phyloP scores from a whole-genome alignment of 2,329 filamentous ascomycete species.

The Diaporthe longicolla region DNA sequence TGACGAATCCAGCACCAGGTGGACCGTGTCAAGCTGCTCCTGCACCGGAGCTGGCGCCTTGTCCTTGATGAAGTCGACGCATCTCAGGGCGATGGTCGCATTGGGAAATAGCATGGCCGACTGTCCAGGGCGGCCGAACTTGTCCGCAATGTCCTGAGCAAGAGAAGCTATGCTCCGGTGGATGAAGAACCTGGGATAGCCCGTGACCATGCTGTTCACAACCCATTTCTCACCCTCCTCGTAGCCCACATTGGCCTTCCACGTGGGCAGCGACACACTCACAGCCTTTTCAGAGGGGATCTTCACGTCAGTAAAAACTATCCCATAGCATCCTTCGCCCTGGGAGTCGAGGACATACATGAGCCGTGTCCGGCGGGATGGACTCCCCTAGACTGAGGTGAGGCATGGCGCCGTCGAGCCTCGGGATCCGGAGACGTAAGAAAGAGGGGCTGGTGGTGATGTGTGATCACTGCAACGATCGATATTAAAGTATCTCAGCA shows the following conservation, averaged over 20 bases:
- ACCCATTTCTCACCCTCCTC: conserved; percentile 94
- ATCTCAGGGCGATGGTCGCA: conserved; percentile 76
- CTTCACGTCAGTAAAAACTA: background rate
- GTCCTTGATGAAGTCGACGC: conserved; percentile 78
- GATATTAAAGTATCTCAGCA: background rate
- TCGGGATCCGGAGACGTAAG: background rate
- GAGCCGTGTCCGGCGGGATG: conserved; percentile 82
- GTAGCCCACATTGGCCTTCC: conserved; percentile 91
- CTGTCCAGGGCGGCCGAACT: conserved; percentile 73
- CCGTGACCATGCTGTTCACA: conserved; percentile 85
- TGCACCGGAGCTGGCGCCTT: conserved; percentile 67
- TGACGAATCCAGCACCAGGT: conserved; percentile 73
- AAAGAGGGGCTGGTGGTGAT: background rate
- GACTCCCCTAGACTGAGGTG: conserved; percentile 74
- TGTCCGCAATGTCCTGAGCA: conserved; percentile 75
- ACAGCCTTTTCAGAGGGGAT: conserved; percentile 80
- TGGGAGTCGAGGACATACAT: conserved; percentile 69
- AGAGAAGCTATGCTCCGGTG: conserved; percentile 86
- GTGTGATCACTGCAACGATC: background rate
- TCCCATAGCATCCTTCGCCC: background rate
- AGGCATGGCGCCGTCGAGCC: conserved; percentile 55
- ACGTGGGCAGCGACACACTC: conserved; percentile 95
- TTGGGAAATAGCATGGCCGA: conserved; percentile 89
- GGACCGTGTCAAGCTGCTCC: conserved; percentile 67
- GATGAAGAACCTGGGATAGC: conserved; percentile 95